Evolutionary conservation across 2,329 filamentous ascomycete species (phyloP).

Genomic region (Diaporthe citriasiana): DNA sequence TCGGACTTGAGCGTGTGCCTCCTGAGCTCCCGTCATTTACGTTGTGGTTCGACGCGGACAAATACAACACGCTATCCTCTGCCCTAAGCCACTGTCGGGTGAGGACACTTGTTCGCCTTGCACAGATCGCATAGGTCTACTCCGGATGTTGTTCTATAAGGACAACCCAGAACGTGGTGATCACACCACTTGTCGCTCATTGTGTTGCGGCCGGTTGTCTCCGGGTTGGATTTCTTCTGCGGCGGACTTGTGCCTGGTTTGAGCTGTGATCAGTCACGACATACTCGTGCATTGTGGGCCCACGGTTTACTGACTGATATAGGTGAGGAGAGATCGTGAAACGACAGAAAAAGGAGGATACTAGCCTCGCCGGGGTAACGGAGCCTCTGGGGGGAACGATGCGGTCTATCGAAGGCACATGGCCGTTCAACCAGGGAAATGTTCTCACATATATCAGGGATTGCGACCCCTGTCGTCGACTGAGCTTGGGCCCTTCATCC

Average conservation of each 20-base stretch:
- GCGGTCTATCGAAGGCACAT: slow-evolving; percentile 15
- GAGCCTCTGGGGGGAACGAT: slow-evolving; percentile 11
- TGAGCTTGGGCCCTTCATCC: slow-evolving; percentile 36
- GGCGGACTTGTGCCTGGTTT: background rate
- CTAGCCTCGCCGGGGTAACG: background rate
- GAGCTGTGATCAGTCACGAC: background rate
- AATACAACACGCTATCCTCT: background rate
- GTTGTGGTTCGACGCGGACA: background rate
- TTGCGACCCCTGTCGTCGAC: slow-evolving; percentile 36
- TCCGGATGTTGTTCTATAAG: slow-evolving; percentile 35
- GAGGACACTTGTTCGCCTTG: slow-evolving; percentile 33
- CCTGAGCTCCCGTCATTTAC: background rate
- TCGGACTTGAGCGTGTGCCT: background rate
- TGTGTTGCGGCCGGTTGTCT: background rate
- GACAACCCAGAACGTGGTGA: slow-evolving; percentile 41
- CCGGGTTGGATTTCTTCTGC: background rate
- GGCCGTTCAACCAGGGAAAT: slow-evolving; percentile 15
- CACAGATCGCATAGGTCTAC: slow-evolving; percentile 40
- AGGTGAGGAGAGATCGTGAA: background rate
- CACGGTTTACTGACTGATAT: background rate
- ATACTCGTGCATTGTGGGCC: background rate
- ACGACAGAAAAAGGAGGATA: background rate
- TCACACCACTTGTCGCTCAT: slow-evolving; percentile 41
- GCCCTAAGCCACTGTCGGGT: slow-evolving; percentile 13
- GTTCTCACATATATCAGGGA: slow-evolving; percentile 36